A percentile compares a stretch with the other conserved stretches of the same genome.
These are phyloP conservation scores for Whalleya microplaca DNA, from an alignment of 2,329 filamentous ascomycete species.

Conservation along the genomic window DNA sequence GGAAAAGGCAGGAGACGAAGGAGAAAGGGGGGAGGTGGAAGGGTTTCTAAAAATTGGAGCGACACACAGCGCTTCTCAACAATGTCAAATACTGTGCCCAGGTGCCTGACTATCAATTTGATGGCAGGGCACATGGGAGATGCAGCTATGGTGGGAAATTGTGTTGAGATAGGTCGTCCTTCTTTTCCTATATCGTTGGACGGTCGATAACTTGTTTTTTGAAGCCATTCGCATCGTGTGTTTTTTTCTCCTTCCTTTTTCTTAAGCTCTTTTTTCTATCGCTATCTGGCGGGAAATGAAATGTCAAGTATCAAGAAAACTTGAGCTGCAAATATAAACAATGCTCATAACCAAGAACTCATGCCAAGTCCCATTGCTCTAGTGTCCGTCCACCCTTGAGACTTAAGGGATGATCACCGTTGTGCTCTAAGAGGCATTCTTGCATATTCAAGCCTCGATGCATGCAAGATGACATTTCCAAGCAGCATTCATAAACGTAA, in stretches of 20 bases:
- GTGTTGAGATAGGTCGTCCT: conserved; percentile 23
- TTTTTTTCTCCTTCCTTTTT: conserved; percentile 19
- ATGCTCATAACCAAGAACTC: conserved; percentile 16
- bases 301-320: conserved; percentile 30
- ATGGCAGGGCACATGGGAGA: conserved; percentile 19
- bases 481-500: background rate
- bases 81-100: conserved; percentile 13
- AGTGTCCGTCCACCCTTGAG: background rate
- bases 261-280: conserved; percentile 18
- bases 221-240: conserved; percentile 32
- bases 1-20: conserved; percentile 12
- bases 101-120: conserved; percentile 15
- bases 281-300: conserved; percentile 27
- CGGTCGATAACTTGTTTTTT: conserved; percentile 27
- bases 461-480: background rate
- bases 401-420: background rate
- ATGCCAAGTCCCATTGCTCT: background rate
- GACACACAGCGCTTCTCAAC: conserved; percentile 17
- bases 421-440: background rate
- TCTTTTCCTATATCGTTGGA: conserved; percentile 29
- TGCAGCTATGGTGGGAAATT: conserved; percentile 20
- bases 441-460: background rate
- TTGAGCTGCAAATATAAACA: conserved; percentile 32
- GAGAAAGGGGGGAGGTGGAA: conserved; percentile 15
- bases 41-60: conserved; percentile 20